phyloP scores from a whole-genome alignment of 1,284 basidiomycete genomes.

The Laetiporus sulphureus region DNA sequence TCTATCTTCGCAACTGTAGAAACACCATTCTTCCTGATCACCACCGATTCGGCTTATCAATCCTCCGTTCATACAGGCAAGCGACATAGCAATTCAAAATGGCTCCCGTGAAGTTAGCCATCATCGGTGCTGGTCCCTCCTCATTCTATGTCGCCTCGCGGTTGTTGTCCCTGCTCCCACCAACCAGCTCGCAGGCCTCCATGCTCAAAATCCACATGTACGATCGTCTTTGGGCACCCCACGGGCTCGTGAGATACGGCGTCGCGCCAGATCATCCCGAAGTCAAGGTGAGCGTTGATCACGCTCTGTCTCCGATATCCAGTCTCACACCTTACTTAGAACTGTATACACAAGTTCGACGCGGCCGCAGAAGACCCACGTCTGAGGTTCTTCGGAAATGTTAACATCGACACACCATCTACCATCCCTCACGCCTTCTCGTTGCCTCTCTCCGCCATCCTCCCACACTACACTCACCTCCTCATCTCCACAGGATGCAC shows the following conservation, averaged over 20 bases:
- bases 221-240: constrained; percentile 91
- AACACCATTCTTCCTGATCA: no score
- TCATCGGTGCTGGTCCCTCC: constrained; percentile 88
- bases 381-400: constrained; percentile 90
- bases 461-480: constrained; percentile 73
- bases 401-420: constrained; percentile 54
- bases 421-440: constrained; percentile 43
- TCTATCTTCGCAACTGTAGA: no score
- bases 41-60: no score
- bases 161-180: constrained; percentile 59
- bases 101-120: constrained; percentile 57
- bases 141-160: constrained; percentile 92
- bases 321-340: constrained; percentile 42
- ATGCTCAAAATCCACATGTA: constrained; percentile 78
- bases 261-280: constrained; percentile 99
- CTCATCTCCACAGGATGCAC: constrained; percentile 80
- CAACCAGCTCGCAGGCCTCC: constrained; percentile 29
- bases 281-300: constrained; percentile 72
- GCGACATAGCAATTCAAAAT: constrained; percentile 14
- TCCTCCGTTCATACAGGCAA: no score
- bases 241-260: constrained; percentile 93
- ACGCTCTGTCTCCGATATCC: neutral
- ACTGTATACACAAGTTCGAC: constrained; percentile 96
- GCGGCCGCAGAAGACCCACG: constrained; percentile 65
- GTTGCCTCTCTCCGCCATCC: constrained; percentile 52